Evolutionary conservation across 148 eudicot genomes (phyloP), one percentile per base, ranked within the genome.

Genomic region (Fagopyrum tataricum): DNA sequence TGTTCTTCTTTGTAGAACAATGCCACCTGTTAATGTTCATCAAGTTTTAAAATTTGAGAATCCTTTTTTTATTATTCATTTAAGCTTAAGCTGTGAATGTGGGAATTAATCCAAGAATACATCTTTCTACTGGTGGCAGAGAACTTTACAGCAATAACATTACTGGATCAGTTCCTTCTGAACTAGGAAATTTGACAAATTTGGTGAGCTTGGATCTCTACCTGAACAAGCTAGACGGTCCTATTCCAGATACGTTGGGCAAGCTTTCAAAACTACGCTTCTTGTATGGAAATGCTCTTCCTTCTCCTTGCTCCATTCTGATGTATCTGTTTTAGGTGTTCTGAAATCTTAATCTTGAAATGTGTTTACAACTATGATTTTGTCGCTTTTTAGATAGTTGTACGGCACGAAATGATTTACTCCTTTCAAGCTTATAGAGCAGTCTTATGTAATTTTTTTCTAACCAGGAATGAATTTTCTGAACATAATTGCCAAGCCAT

Each of bases 181-280:
- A 72, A 9, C 61, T 81, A 44, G 84, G 76, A 68, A 81, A 78
- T 48, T 67, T 80, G 80, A 72, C 67, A 9, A 78, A 78, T 31
- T 78, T 78, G 67, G 75, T 71, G 73, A 78, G 76, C 80, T 78
- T 81, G 78, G 78, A 81, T 78, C 78, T 81, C 58, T 78, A 78
- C 71, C 67, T 66, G 75, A 81, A 81, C 76, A 56, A 48, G 53
- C 77, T 81, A 47, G 46, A 53, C n/a, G 84, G 81, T 23, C 59
- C 73, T 40, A 78, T 78, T 52, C 81, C 78, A 18, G 81, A 78
- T 17, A 72, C 78, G 3, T 31, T 81, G 42, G 81, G 81, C 61
- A 75, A 75, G 58, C 78, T 81, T 55, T 47, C 23, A 7, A 73
- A 26, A 24, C 56, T 80, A 44, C 68, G 72, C 43, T 77, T 77